phyloP scores from a whole-genome alignment of 768 basidiomycete species.

The Serpula lacrymans region DNA sequence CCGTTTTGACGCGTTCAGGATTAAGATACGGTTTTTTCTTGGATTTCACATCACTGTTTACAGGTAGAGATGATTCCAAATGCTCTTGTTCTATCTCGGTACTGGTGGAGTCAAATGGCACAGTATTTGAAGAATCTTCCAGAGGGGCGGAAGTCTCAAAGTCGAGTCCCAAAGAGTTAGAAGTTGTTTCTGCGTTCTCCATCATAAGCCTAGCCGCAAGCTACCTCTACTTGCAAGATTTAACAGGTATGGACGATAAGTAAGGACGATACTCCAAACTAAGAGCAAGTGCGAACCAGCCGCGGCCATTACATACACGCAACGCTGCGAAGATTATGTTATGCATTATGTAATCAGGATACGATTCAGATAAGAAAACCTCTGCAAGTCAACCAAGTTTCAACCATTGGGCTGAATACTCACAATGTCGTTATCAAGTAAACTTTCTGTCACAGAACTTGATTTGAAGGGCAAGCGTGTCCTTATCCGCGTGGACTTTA shows the following conservation, averaged over 20 bases:
- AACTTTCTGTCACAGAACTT: slow-evolving; percentile 90
- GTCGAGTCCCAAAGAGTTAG: slow-evolving; percentile 72
- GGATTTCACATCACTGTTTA: slow-evolving; percentile 36
- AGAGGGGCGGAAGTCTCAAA: no score
- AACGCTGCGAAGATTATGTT: no score
- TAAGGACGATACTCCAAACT: no score
- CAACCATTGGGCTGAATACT: slow-evolving; percentile 18
- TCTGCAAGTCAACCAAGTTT: slow-evolving; percentile 13
- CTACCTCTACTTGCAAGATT: not conserved
- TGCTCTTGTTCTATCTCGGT: no score
- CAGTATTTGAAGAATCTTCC: no score
- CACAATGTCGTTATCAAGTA: slow-evolving; percentile 91
- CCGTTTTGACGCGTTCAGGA: slow-evolving; percentile 80
- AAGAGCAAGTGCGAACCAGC: no score
- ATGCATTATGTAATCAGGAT: slow-evolving; percentile 10
- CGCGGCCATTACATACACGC: no score
- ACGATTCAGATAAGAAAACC: slow-evolving; percentile 13
- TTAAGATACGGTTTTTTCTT: slow-evolving; percentile 78
- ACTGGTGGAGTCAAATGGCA: no score
- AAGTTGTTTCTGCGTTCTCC: slow-evolving; percentile 39
- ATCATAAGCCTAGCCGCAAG: slow-evolving; percentile 12
- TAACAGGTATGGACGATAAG: no score
- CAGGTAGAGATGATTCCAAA: no score
- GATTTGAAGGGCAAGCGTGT: slow-evolving; percentile 85
- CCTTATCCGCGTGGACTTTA: slow-evolving; percentile 95